These are phyloP conservation scores for Aspergillus viridinutans DNA, from an alignment of 2,329 filamentous ascomycete species.

Conservation along the genomic window DNA sequence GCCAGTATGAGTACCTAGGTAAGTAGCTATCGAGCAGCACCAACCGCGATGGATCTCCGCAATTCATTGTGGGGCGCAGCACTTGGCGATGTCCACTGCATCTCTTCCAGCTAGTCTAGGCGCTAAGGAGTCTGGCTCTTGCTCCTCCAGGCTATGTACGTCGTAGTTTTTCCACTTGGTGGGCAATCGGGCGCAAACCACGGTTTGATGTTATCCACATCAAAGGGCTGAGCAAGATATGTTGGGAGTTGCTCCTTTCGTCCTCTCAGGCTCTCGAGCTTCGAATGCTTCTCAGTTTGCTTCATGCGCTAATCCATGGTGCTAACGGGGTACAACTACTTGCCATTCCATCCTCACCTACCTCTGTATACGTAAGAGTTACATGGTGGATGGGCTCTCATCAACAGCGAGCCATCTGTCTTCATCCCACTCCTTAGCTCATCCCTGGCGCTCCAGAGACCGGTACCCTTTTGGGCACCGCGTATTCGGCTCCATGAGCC, in stretches of 20 bases:
- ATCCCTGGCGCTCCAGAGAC: too few relatives aligned
- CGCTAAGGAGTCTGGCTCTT: background rate
- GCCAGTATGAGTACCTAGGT: too few relatives aligned
- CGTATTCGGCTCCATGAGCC: background rate
- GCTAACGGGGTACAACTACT: too few relatives aligned
- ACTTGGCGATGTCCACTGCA: background rate
- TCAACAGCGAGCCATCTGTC: background rate
- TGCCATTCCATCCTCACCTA: background rate
- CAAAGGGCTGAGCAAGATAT: background rate
- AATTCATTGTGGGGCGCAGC: background rate
- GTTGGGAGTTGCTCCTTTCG: background rate
- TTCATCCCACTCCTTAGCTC: background rate
- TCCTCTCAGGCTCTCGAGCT: too few relatives aligned
- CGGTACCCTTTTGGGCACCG: background rate
- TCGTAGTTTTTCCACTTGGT: background rate
- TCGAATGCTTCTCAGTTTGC: background rate
- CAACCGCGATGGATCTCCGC: background rate
- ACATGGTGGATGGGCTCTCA: background rate
- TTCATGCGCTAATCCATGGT: background rate
- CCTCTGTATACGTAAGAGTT: too few relatives aligned
- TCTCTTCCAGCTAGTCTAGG: background rate
- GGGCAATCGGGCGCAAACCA: background rate
- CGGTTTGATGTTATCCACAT: background rate
- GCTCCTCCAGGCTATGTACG: too few relatives aligned
- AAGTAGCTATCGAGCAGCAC: too few relatives aligned